These are phyloP conservation scores for Russula lepida DNA, from an alignment of 768 basidiomycete genomes.

Conservation along the genomic window DNA sequence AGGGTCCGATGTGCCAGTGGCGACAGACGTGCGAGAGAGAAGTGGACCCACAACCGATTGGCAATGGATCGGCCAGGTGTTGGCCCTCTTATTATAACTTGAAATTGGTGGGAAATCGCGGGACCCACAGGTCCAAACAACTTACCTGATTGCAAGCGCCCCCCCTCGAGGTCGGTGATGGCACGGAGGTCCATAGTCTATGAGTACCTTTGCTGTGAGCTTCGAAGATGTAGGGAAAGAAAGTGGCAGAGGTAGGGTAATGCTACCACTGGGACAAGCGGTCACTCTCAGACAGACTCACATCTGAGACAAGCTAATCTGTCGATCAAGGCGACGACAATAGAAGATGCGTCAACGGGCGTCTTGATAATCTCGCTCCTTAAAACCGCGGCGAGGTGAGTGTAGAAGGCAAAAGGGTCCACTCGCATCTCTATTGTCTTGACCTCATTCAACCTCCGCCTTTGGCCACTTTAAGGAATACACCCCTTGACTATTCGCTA, in stretches of 20 bases:
- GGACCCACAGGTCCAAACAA: constrained; percentile 21
- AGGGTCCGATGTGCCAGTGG: background rate
- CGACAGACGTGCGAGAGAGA: background rate
- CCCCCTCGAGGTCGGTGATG: constrained; percentile 14
- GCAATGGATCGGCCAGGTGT: constrained; percentile 5
- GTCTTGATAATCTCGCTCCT: constrained; percentile 2
- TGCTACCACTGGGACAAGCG: background rate
- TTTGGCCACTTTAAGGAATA: background rate
- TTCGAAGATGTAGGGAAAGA: background rate
- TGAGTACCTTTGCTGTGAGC: background rate
- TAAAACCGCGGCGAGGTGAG: background rate
- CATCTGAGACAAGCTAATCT: constrained; percentile 1
- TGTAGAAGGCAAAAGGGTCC: background rate
- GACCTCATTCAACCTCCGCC: constrained; percentile 4
- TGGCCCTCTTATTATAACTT: background rate
- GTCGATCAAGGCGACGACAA: background rate
- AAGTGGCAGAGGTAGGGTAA: background rate
- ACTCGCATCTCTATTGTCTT: background rate
- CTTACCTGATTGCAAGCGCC: constrained; percentile 16
- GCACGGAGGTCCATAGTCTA: constrained; percentile 14
- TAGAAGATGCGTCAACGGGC: background rate
- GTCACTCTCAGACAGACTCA: constrained; percentile 3
- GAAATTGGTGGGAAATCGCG: constrained; percentile 2
- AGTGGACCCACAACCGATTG: constrained; percentile 17
- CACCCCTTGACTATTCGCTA: too few relatives aligned